Percentiles rank a stretch among this genome's conserved stretches.
Conservation (phyloP, 352 stramenopile genomes). For the Blastocystis sp. region DNA sequence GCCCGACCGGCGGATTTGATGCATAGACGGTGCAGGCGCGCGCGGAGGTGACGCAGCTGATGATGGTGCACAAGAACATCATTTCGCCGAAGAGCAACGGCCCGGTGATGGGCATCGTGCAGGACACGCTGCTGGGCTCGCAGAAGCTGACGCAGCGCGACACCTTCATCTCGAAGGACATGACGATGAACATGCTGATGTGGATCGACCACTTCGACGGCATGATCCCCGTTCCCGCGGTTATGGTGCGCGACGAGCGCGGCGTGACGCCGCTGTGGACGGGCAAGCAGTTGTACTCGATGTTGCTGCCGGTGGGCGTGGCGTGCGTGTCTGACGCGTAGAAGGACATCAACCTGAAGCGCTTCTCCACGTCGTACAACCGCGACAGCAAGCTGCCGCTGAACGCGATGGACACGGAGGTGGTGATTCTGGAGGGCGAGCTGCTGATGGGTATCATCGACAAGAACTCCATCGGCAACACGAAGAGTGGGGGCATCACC, state of each 20-base stretch:
- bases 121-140: constrained; percentile 92
- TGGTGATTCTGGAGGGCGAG: constrained; percentile 96
- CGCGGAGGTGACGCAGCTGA: constrained; percentile 95
- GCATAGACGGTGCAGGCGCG: constrained; percentile 88
- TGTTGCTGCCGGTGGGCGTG: constrained; percentile 85
- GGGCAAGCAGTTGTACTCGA: constrained; percentile 96
- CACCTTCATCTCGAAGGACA: constrained; percentile 94
- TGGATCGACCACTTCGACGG: constrained; percentile 93
- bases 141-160: constrained; percentile 97
- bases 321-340: background rate
- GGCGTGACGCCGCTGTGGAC: constrained; percentile 85
- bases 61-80: constrained; percentile 97
- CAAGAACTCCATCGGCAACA: constrained; percentile 97
- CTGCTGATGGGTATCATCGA: constrained; percentile 96
- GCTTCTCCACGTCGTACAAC: constrained; percentile 91
- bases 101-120: constrained; percentile 99
- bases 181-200: constrained; percentile 97
- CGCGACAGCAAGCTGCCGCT: constrained; percentile 86
- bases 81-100: constrained; percentile 97
- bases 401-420: constrained; percentile 91
- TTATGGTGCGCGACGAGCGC: constrained; percentile 87
- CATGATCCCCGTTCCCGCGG: constrained; percentile 92
- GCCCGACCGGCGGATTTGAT: background rate
- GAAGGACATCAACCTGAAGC: constrained; percentile 90
- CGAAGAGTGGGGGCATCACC: constrained; percentile 90